Evolutionary conservation across 305 asterid species (phyloP), one percentile per base, ranked within the genome.

Genomic region (Fraxinus paxiana): DNA sequence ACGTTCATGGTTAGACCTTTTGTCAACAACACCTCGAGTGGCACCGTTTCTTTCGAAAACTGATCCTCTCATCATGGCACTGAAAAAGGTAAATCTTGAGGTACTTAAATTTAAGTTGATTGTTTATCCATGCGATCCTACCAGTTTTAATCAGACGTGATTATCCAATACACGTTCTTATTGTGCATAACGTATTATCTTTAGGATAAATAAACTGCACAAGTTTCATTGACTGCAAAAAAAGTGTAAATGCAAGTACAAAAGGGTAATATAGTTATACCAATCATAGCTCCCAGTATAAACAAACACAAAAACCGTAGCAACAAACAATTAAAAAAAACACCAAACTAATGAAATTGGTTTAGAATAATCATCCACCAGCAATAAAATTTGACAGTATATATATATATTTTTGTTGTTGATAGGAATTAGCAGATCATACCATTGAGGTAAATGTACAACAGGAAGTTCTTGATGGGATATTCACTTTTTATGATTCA

Each of bases 401-500:
- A 7, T 37, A 41, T 31, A 33, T 33, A 33, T 33, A 33, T 33
- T 51, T 51, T 51, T 51, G 8, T 51, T 51, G 9, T 48, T 51
- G 24, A n/a, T n/a, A 51, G 99, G 99, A 92, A 85, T 87, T 94
- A 83, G 90, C 87, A 54, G 97, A 91, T 77, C 97, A 91, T 84
- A 92, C 93, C 24, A 86, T 79, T 38, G 92, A 94, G 82, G 97
- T 92, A 88, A 94, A 84, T 46, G 84, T 92, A 80, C 99, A 96
- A 38, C 94, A 94, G 30, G 98, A 94, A 84, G 92, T 87, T 71
- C 90, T 94, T 75, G 97, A 96, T 81, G 98, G 92, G 82, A 69
- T 87, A 84, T 91, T 94, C 88, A 94, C 97, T 26, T 96, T 96
- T 86, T 92, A 96, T 73, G 98, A 91, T 84, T 91, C 98, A 56